These are phyloP conservation scores for Carex parvula DNA, from an alignment of 176 grass and related monocot genomes.

Conservation along the genomic window DNA sequence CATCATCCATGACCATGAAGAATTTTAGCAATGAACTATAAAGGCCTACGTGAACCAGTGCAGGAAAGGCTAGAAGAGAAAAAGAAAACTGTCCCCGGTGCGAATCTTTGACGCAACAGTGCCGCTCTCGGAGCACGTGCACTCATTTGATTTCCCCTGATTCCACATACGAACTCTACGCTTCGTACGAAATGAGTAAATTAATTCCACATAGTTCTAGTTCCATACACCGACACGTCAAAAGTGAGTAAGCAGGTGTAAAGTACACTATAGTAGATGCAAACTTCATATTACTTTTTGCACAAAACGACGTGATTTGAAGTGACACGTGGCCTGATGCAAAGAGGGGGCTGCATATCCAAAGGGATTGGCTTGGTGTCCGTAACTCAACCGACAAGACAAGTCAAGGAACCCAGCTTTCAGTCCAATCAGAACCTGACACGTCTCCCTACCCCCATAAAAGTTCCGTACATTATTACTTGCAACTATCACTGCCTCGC, in stretches of 20 bases:
- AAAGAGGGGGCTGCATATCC: constrained; percentile 26
- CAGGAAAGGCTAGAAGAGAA: background rate
- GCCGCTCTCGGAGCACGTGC: constrained; percentile 23
- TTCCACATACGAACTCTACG: background rate
- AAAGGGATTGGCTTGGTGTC: background rate
- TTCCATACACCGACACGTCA: background rate
- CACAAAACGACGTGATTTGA: constrained; percentile 23
- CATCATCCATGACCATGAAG: background rate
- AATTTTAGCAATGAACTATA: background rate
- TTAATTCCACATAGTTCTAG: background rate
- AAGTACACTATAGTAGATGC: background rate
- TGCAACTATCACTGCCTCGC: background rate
- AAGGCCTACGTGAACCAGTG: background rate
- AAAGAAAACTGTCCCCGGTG: background rate
- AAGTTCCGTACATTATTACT: background rate
- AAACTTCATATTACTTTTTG: background rate
- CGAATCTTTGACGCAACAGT: constrained; percentile 37
- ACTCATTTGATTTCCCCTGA: constrained; percentile 17
- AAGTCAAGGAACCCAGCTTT: constrained; percentile 47
- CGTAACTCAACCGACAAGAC: constrained; percentile 46
- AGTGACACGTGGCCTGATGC: constrained; percentile 19
- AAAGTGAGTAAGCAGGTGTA: background rate
- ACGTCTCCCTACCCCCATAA: constrained; percentile 33
- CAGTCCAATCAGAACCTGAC: constrained; percentile 49
- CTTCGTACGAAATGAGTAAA: background rate